These are phyloP conservation scores for Cudoniella acicularis DNA, from an alignment of 495 filamentous ascomycete species.

Conservation along the genomic window DNA sequence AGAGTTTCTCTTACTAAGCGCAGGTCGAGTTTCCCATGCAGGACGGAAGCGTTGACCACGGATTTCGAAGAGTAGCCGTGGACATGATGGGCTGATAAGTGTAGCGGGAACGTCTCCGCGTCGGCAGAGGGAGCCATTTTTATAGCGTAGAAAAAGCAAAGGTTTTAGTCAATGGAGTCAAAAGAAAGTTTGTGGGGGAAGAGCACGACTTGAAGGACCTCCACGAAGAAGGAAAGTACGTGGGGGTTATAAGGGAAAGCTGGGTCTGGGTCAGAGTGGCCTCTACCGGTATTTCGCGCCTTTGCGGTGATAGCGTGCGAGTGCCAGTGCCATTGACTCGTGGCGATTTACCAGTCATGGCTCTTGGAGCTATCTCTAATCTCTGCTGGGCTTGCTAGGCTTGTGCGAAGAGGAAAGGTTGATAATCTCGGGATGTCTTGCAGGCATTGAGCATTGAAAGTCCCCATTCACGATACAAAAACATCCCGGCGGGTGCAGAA, in stretches of 20 bases:
- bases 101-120: conserved; percentile 9
- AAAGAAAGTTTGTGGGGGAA: conserved; percentile 7
- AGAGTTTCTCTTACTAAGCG: conserved; percentile 39
- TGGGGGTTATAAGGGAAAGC: conserved; percentile 5
- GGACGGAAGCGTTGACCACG: conserved; percentile 38
- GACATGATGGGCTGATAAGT: conserved; percentile 1
- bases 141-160: conserved; percentile 1
- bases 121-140: conserved; percentile 21
- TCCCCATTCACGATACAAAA: not conserved
- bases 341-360: conserved; percentile 1
- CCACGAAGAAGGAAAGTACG: conserved; percentile 12
- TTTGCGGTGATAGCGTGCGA: not conserved
- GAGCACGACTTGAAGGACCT: not conserved
- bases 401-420: no score
- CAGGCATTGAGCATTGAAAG: not conserved
- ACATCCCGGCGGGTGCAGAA: not conserved
- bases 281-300: not conserved
- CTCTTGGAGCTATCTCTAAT: conserved; percentile 15
- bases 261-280: not conserved
- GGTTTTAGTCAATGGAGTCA: conserved; percentile 9
- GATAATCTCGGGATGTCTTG: conserved; percentile 12
- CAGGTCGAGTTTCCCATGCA: conserved; percentile 47
- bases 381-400: no score
- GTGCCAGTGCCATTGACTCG: not conserved
- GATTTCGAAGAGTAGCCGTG: conserved; percentile 14